Conservation (phyloP, 2,329 filamentous ascomycete genomes). For the Arthrobotrys musiformis region DNA sequence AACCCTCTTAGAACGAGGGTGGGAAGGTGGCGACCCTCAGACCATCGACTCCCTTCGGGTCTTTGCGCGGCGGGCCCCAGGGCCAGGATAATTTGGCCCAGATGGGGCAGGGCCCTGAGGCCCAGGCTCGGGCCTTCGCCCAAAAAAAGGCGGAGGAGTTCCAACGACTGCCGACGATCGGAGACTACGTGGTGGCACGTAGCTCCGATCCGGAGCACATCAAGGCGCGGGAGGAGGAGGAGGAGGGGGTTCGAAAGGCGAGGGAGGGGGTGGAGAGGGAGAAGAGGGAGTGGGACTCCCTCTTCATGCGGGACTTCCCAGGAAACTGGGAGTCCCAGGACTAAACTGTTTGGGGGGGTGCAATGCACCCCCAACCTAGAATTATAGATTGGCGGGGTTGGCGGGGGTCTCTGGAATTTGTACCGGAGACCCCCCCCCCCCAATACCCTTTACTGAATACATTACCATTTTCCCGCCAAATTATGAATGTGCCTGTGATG, state of each 20-base stretch:
- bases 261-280: background rate
- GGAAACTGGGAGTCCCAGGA: background rate
- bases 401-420: background rate
- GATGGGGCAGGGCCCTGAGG: background rate
- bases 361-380: background rate
- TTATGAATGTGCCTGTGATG: background rate
- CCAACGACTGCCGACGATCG: background rate
- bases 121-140: slow-evolving; percentile 1
- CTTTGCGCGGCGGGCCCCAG: background rate
- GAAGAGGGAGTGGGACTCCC: background rate
- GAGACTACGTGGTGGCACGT: slow-evolving; percentile 2
- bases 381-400: background rate
- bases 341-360: background rate
- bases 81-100: background rate
- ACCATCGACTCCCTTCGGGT: background rate
- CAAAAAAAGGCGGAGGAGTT: slow-evolving; percentile 3
- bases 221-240: background rate
- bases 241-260: background rate
- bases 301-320: background rate
- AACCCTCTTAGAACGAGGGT: slow-evolving; percentile 46
- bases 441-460: too few relatives aligned
- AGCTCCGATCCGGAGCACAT: background rate
- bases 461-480: background rate
- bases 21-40: slow-evolving; percentile 2
- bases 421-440: too few relatives aligned